Conservation (phyloP, 2,329 filamentous ascomycete species). For the Zasmidium cellare region DNA sequence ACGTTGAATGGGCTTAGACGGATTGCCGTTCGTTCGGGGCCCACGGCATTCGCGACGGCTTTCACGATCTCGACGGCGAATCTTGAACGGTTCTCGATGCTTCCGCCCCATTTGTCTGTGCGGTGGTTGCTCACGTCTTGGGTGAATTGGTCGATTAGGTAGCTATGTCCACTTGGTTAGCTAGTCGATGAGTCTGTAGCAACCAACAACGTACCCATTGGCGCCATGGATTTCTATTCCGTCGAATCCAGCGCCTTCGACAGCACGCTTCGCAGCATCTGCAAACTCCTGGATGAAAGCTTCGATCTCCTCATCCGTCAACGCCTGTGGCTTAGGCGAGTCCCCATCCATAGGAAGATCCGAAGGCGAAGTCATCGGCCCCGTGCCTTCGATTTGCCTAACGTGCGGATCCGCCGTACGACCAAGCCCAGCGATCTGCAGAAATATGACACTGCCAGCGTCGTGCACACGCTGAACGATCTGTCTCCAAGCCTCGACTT, state of each 20-base stretch:
- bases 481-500: conserved; percentile 52
- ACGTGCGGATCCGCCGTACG: conserved; percentile 43
- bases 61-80: conserved; percentile 56
- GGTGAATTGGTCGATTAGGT: conserved; percentile 63
- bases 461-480: conserved; percentile 54
- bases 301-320: conserved; percentile 39
- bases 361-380: conserved; percentile 35
- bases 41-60: conserved; percentile 52
- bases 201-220: conserved; percentile 45
- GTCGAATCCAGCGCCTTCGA: conserved; percentile 57
- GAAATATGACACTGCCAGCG: conserved; percentile 51
- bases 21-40: conserved; percentile 53
- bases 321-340: conserved; percentile 33
- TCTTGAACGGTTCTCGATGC: conserved; percentile 50
- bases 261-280: conserved; percentile 45
- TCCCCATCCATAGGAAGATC: conserved; percentile 38
- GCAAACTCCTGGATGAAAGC: conserved; percentile 41
- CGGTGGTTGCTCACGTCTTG: conserved; percentile 58
- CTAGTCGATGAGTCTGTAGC: neutral
- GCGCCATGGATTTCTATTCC: conserved; percentile 56
- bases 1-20: conserved; percentile 60
- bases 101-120: conserved; percentile 51
- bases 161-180: neutral
- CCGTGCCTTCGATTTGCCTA: conserved; percentile 27
- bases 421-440: conserved; percentile 51